phyloP scores from a whole-genome alignment of 495 filamentous ascomycete genomes.

The Penicillium salamii region DNA sequence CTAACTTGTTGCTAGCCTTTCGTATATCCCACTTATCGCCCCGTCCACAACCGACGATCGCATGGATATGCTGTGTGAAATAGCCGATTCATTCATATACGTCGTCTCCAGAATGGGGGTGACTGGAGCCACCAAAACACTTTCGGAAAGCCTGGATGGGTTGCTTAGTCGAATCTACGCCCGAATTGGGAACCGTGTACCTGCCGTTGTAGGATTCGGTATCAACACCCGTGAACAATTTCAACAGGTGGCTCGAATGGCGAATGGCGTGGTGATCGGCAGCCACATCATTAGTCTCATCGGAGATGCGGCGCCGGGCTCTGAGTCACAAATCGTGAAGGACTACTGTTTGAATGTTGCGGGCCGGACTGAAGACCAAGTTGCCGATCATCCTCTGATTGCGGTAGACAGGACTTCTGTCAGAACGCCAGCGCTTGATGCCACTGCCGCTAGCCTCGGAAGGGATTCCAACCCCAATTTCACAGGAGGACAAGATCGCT shows the following conservation, averaged over 20 bases:
- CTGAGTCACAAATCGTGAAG: not conserved
- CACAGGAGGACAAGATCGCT: not conserved
- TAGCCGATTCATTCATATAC: slow-evolving; percentile 97
- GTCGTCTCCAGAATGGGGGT: slow-evolving; percentile 96
- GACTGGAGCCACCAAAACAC: slow-evolving; percentile 76
- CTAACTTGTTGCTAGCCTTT: no score
- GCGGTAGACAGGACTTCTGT: no score
- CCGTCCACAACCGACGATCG: slow-evolving; percentile 83
- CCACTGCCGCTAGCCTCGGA: not conserved
- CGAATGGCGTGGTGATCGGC: slow-evolving; percentile 87
- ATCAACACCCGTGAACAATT: slow-evolving; percentile 67
- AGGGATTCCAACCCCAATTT: not conserved
- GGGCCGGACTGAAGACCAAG: not conserved
- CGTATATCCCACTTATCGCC: slow-evolving; percentile 91
- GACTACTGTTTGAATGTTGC: slow-evolving; percentile 9
- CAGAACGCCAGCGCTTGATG: no score
- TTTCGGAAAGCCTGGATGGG: slow-evolving; percentile 79
- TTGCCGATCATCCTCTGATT: no score
- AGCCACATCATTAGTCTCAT: slow-evolving; percentile 76
- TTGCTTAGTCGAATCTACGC: no score
- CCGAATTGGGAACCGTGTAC: slow-evolving; percentile 71
- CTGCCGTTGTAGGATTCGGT: slow-evolving; percentile 89
- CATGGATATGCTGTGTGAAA: slow-evolving; percentile 92
- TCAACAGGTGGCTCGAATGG: slow-evolving; percentile 76
- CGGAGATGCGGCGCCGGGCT: slow-evolving; percentile 52